A percentile compares a stretch with the other conserved stretches of the same genome.
Conservation (phyloP, 345 rosid genomes). For the Murraya paniculata region DNA sequence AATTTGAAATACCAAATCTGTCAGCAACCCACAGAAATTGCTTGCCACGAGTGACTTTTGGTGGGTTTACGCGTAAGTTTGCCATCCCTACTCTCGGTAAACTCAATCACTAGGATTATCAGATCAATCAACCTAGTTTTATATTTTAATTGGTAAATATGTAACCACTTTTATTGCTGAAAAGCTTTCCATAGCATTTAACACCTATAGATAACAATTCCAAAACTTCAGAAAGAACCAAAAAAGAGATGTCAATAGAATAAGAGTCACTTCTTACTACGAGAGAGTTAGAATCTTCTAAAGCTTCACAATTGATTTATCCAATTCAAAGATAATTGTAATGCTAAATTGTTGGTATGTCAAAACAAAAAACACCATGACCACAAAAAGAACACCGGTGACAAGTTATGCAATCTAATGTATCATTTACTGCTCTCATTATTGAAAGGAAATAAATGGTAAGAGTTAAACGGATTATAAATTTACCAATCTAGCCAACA, state of each 20-base stretch:
- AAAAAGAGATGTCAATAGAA: neutral
- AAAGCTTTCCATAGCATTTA: neutral
- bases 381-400: neutral
- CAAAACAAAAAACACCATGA: neutral
- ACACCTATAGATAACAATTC: neutral
- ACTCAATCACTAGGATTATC: neutral
- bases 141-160: too few relatives aligned
- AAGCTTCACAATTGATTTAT: conserved; percentile 2
- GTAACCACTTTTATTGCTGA: neutral
- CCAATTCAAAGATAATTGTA: neutral
- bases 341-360: neutral
- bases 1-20: too few relatives aligned
- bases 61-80: too few relatives aligned
- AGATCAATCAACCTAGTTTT: neutral
- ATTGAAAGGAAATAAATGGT: neutral
- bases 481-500: conserved; percentile 73
- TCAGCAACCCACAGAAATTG: too few relatives aligned
- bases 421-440: neutral
- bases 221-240: neutral
- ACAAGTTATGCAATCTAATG: neutral
- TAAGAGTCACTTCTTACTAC: neutral
- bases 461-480: neutral
- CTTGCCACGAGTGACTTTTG: too few relatives aligned
- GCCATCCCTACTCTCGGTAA: too few relatives aligned
- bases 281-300: neutral